Base-by-base conservation (phyloP, 306 rosid genomes). In the Glycine tomentella region DNA sequence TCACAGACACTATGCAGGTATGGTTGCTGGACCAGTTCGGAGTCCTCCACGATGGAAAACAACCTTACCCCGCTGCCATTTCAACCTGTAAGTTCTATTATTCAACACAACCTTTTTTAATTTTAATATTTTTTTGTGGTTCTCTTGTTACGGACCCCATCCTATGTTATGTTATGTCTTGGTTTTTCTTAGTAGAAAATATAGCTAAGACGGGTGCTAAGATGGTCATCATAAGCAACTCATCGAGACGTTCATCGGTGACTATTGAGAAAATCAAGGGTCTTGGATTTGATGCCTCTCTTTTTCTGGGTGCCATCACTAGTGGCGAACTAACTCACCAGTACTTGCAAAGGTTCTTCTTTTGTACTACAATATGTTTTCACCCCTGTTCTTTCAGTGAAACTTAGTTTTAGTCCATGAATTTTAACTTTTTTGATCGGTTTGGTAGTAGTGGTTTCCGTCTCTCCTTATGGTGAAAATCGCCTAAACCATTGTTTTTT, bases 1-100 rank as follows among this genome's bases (percentile, higher is more conserved):
- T 40, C 6, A 25, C 66, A 59, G 55, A 17, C 50, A 61, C 52
- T 12, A 10, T 75, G 80, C 89, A 95, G 99, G 97, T 93, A 3
- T 95, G 99, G 98, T 85, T 93, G 33, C 85, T 95, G 72, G 99
- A 95, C 84, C 99, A 95, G 80, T 95, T 93, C 74, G 99, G 99
- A 77, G 99, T 95, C 36, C 96, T 95, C 56, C 98, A 95, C 10
- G 99, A 95, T 61, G 99, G 99, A 56, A 95, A 93, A 82, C 91
- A 89, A 55, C 97, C 98, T 86, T 95, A 95, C 84, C 97, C 98
- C 0, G 93, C 87, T 45, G 95, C 97, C 38, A 84, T 93, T 79
- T 80, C 92, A 71, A 86, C 99, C 74, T 83, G 99, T 95, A 87
- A 55, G 57, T 80, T 25, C 58, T 53, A 25, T 25, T 3, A 45